Base-by-base conservation (phyloP, 2,329 filamentous ascomycete species). In the Cercospora sesami region DNA sequence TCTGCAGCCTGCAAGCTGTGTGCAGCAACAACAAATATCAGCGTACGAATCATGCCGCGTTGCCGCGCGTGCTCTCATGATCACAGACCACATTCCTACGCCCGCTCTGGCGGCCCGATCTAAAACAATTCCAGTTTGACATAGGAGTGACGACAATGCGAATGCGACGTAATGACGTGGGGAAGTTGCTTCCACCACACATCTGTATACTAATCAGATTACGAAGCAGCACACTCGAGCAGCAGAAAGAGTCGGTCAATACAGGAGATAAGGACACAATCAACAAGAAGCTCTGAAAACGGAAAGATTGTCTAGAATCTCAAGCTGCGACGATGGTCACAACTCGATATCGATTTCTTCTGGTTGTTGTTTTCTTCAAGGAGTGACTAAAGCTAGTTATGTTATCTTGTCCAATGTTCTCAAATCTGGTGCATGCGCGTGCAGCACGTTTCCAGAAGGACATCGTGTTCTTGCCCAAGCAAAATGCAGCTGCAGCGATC, bases 361-460 rank as follows among this genome's bases (percentile, higher is more conserved):
- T 60, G 28, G 45, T 48, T 55, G 42, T 48, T 53, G 48, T 28
- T 45, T 55, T 57, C 23, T n/a, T 42, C 55, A 67, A 68, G 21
- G 66, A 68, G 61, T 61, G 66, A 68, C 66, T 68, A 64, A 55
- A 68, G 66, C 66, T 68, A 61, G 28, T 26, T 64, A n/a, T 55
- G 48, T 59, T 60, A 53, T 23, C 30, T 14, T 23, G 55, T 59
- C 55, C 28, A 21, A 21, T 10, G 8, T 59, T 36, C 55, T 36
- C 31, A 21, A 12, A n/a, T 33, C 28, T 10, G 28, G 55, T 14
- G 26, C 55, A 9, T 30, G 55, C 28, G 31, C 6, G 55, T 10
- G 55, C 55, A n/a, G 48, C 12, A 55, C 5, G 12, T 14, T 23
- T 3, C 14, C 48, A 55, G 23, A 26, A 28, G 14, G 21, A 28